Evolutionary conservation across 371 early-diverging fungal species (phyloP).

Genomic region (Conidiobolus incongruus): DNA sequence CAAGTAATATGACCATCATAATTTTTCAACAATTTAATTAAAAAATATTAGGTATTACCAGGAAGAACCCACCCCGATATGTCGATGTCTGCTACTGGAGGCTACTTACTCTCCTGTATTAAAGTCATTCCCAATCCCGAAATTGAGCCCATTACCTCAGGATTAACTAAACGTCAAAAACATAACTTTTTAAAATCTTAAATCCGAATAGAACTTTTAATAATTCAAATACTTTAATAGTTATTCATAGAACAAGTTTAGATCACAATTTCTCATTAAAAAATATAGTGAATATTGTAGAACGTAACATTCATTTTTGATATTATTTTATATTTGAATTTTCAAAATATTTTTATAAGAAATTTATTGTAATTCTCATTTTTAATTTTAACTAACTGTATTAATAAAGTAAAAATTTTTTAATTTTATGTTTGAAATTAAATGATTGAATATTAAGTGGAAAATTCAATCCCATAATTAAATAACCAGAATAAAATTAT

Average conservation of each 20-base stretch:
- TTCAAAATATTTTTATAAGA: background rate
- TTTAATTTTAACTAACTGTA: background rate
- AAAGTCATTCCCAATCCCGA: background rate
- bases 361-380: background rate
- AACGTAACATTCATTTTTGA: background rate
- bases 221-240: background rate
- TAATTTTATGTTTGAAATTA: background rate
- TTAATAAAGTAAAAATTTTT: background rate
- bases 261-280: background rate
- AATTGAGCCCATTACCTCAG: too few species aligned
- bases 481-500: background rate
- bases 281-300: background rate
- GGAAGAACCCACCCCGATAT: slow-evolving; percentile 87
- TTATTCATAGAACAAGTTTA: background rate
- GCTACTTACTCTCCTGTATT: slow-evolving; percentile 47
- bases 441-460: too few species aligned
- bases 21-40: slow-evolving; percentile 16
- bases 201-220: background rate
- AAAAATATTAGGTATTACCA: slow-evolving; percentile 64
- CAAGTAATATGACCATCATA: slow-evolving; percentile 14
- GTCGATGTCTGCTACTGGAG: slow-evolving; percentile 70
- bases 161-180: too few species aligned
- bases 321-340: background rate
- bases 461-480: background rate
- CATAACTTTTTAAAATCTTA: background rate